These are phyloP conservation scores for Trichoderma asperelloides DNA, from an alignment of 495 filamentous ascomycete genomes.

Conservation along the genomic window DNA sequence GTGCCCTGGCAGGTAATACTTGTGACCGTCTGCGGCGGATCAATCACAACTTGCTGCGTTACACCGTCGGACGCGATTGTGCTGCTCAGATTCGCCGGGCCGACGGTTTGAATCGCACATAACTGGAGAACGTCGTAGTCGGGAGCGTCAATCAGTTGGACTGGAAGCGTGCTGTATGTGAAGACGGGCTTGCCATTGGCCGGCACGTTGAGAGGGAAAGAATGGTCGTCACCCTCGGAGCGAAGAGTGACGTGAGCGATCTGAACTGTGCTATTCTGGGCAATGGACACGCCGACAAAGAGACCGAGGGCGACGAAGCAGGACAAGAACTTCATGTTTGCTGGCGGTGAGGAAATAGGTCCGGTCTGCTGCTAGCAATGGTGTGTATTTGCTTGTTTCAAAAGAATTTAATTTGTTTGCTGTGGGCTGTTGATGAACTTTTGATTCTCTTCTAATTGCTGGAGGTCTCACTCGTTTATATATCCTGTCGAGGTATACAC, in stretches of 20 bases:
- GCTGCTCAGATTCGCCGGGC: neutral
- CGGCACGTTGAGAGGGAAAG: neutral
- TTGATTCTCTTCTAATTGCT: neutral
- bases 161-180: neutral
- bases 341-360: neutral
- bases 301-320: neutral
- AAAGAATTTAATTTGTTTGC: neutral
- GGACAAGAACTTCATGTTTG: slow-evolving; percentile 1
- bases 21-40: neutral
- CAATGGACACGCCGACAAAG: neutral
- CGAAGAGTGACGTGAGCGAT: slow-evolving; percentile 3
- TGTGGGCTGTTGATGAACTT: neutral
- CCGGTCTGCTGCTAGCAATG: neutral
- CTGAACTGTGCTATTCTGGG: neutral
- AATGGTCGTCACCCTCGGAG: neutral
- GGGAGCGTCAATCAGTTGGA: neutral
- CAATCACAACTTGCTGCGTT: slow-evolving; percentile 5
- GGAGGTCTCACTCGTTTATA: neutral
- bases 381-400: neutral
- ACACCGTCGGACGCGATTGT: neutral
- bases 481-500: neutral
- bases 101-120: neutral
- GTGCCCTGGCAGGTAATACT: slow-evolving; percentile 10
- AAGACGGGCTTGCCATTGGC: neutral
- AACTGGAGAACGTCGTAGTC: slow-evolving; percentile 6